Percentiles rank a stretch among this genome's conserved stretches.
Conservation (phyloP, 2,329 filamentous ascomycete genomes). For the Daldinia eschscholtzii region DNA sequence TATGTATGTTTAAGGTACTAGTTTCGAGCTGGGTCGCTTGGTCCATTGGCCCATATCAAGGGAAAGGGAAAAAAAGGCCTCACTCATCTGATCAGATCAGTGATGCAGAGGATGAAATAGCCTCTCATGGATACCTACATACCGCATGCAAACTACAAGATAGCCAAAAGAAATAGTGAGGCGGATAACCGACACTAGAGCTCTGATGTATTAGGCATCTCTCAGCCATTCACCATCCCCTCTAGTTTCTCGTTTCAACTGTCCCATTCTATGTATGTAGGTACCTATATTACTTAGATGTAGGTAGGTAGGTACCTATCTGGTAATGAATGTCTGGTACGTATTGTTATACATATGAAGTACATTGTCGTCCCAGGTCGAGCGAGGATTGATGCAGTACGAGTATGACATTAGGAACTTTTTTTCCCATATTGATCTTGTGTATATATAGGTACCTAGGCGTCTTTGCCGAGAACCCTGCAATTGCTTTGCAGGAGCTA, state of each 20-base stretch:
- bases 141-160: slow-evolving; percentile 12
- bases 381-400: not conserved
- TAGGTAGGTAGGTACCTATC: not conserved
- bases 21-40: not conserved
- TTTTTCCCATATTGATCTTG: not conserved
- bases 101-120: slow-evolving; percentile 18
- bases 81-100: slow-evolving; percentile 22
- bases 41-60: slow-evolving; percentile 1
- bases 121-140: slow-evolving; percentile 19
- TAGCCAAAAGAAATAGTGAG: slow-evolving; percentile 30
- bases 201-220: slow-evolving; percentile 3
- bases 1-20: slow-evolving; percentile 5
- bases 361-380: not conserved
- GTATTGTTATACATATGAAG: slow-evolving; percentile 8
- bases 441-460: not conserved
- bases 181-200: slow-evolving; percentile 12
- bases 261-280: not conserved
- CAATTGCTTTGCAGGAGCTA: not conserved
- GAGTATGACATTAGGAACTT: not conserved
- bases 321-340: not conserved
- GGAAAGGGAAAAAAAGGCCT: slow-evolving; percentile 19
- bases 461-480: not conserved
- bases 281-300: not conserved
- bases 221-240: not conserved
- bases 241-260: not conserved